Percentiles rank a stretch among this genome's conserved stretches.
Conservation (phyloP, 1,284 basidiomycete species). For the Leccinum huronense region DNA sequence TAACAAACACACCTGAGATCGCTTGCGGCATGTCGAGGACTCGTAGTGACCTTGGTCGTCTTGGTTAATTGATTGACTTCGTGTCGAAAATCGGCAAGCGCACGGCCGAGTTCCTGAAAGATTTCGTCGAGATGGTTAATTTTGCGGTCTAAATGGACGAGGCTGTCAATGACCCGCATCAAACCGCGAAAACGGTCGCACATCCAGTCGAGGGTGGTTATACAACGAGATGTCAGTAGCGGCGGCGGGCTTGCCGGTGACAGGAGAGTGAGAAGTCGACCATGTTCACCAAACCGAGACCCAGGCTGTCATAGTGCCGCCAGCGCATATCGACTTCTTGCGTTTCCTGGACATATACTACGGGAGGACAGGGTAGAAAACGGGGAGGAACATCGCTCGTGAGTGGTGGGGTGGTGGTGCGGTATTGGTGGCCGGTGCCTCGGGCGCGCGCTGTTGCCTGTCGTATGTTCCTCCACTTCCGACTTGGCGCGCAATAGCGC, state of each 20-base stretch:
- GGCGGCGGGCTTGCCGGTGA: conserved; percentile 26
- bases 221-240: conserved; percentile 18
- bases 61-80: background rate
- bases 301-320: conserved; percentile 23
- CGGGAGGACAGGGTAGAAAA: conserved; percentile 68
- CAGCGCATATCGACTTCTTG: conserved; percentile 64
- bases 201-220: conserved; percentile 30
- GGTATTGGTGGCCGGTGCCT: conserved; percentile 8
- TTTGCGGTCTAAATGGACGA: background rate
- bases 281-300: conserved; percentile 18
- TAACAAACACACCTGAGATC: background rate
- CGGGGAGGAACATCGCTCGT: conserved; percentile 44
- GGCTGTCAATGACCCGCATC: conserved; percentile 22
- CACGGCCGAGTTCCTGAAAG: no score
- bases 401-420: conserved; percentile 10
- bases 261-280: conserved; percentile 11
- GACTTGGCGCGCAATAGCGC: conserved; percentile 62
- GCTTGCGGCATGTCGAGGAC: background rate
- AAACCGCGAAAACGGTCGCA: conserved; percentile 47
- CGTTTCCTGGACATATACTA: conserved; percentile 74
- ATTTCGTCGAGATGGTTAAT: background rate
- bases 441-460: conserved; percentile 17
- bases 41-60: background rate
- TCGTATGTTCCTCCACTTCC: conserved; percentile 48
- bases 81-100: background rate